Conservation (phyloP, 2,329 filamentous ascomycete genomes). For the Chaetoscypha palmicola region DNA sequence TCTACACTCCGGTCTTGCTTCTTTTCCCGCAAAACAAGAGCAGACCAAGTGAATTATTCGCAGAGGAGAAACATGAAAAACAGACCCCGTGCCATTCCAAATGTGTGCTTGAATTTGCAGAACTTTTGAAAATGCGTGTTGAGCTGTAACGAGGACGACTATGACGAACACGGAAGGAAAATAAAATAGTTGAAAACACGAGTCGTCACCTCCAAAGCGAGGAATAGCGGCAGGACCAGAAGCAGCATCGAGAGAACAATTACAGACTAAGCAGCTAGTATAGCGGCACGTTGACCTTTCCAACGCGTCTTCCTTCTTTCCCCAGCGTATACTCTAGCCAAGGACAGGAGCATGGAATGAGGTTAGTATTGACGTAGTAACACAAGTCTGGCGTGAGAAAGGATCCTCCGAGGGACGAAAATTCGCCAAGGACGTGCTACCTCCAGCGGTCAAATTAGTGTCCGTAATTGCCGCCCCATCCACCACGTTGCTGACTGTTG, state of each 20-base stretch:
- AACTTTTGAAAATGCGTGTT: constrained; percentile 1
- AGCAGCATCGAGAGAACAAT: not conserved
- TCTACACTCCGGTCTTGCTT: too few relatives aligned
- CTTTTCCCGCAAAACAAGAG: too few relatives aligned
- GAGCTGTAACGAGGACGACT: not conserved
- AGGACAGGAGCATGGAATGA: constrained; percentile 9
- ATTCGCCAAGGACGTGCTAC: constrained; percentile 26
- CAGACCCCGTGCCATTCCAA: not conserved
- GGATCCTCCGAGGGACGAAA: constrained; percentile 17
- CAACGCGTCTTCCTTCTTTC: constrained; percentile 3
- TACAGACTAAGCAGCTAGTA: constrained; percentile 7
- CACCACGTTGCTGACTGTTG: constrained; percentile 38
- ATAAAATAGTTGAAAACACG: constrained; percentile 13
- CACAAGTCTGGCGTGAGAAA: constrained; percentile 28
- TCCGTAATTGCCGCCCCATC: constrained; percentile 43
- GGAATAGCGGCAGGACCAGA: not conserved
- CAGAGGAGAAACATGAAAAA: not conserved
- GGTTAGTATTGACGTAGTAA: constrained; percentile 25
- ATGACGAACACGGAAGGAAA: constrained; percentile 2
- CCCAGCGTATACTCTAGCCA: constrained; percentile 2
- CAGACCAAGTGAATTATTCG: too few relatives aligned
- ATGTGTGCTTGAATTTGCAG: constrained; percentile 1
- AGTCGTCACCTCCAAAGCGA: not conserved
- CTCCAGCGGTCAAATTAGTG: constrained; percentile 25
- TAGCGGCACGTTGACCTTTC: not conserved